Base-by-base conservation (phyloP, 2,329 filamentous ascomycete species). In the Neofusicoccum ribis region DNA sequence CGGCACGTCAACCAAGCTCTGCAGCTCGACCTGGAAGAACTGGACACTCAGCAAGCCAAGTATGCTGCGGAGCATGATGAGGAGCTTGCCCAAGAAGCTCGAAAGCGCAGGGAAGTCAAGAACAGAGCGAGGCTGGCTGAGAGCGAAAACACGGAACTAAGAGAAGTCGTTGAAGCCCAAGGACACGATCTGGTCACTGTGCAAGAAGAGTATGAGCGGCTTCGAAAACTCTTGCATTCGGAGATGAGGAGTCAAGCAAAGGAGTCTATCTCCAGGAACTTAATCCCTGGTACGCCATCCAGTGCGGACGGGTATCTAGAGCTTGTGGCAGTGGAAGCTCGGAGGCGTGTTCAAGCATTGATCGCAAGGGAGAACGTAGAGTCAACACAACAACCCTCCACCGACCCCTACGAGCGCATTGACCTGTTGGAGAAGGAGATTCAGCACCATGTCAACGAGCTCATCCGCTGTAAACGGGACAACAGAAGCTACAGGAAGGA, bases 401-500 rank as follows among this genome's bases (percentile, higher is more conserved):
- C 20, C 8, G 65, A 69, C 8, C 59, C 56, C 2, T 68, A 75
- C 20, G 68, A 68, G 3, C 68, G 65, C 8, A 61, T 75, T 3
- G 67, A 70, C 43, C 70, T 72, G 37, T 68, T 83, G 58, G 76
- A 76, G 52, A 72, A 73, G 59, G 78, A 80, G 63, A 75, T 81
- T 12, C 74, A 77, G 34, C 77, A 79, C 66, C 80, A 81, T 62
- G 73, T 82, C 39, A 71, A 78, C n/a, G 81, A 83, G 54, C 82
- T 82, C 63, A 78, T 82, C 27, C 75, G 80, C 58, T 82, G 81
- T 72, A 83, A 82, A 69, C 75, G 83, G 36, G 81, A 84, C 61
- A 75, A 82, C 61, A 78, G 76, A 60, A 79, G 79, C 15, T 83
- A 82, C 71, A 81, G 78, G 68, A 60, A 65, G 34, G 63, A 64